Conservation (phyloP, 345 rosid genomes). For the Lenwebbia sp. region DNA sequence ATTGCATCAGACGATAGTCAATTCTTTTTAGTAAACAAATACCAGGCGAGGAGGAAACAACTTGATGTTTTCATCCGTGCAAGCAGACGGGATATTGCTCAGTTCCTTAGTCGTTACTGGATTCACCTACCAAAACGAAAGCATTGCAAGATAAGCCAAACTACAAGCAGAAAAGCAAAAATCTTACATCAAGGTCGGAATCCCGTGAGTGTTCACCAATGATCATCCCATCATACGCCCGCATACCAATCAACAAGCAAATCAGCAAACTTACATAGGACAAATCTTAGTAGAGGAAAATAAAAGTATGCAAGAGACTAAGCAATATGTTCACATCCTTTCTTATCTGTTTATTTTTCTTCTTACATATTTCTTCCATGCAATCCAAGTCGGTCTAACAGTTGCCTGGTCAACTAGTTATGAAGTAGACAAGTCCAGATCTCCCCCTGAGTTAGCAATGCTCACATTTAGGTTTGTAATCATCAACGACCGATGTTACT, state of each 20-base stretch:
- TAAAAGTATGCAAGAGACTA: neutral
- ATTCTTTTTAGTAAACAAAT: conserved; percentile 11
- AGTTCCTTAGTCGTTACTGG: conserved; percentile 86
- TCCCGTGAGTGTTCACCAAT: conserved; percentile 97
- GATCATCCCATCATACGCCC: conserved; percentile 97
- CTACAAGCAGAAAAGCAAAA: neutral
- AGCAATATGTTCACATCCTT: neutral
- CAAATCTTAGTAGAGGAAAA: neutral
- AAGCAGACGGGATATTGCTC: conserved; percentile 70
- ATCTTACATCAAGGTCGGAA: conserved; percentile 81
- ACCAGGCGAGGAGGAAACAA: conserved; percentile 91
- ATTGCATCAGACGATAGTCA: neutral
- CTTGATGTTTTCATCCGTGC: conserved; percentile 87
- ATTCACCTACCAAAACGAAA: conserved; percentile 45
- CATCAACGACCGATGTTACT: neutral
- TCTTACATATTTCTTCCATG: neutral
- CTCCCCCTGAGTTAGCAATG: neutral
- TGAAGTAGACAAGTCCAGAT: neutral
- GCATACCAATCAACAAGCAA: conserved; percentile 10
- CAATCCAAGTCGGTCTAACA: neutral
- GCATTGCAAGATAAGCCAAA: neutral
- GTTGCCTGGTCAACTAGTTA: neutral
- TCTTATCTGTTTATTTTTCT: neutral
- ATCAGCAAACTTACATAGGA: neutral
- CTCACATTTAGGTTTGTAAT: neutral